Conservation (phyloP, 352 stramenopile species). For the Phytophthora tubulina region DNA sequence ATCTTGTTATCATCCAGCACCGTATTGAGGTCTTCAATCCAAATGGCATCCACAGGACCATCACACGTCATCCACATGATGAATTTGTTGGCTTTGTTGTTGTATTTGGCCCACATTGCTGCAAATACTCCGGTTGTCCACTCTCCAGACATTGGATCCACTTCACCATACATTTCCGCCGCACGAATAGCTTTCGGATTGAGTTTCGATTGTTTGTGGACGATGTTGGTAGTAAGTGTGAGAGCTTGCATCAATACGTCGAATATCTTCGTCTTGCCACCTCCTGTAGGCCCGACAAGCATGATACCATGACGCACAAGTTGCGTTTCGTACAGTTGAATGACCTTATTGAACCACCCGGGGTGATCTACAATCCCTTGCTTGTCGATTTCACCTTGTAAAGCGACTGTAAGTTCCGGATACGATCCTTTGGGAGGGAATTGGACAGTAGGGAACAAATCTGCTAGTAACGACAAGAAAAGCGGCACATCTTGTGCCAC, state of each 20-base stretch:
- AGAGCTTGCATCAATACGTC: conserved; percentile 95
- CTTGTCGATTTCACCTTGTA: conserved; percentile 92
- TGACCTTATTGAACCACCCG: conserved; percentile 96
- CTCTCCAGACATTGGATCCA: conserved; percentile 96
- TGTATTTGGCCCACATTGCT: conserved; percentile 99
- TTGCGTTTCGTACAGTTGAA: conserved; percentile 98
- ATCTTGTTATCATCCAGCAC: conserved; percentile 99
- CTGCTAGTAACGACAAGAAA: conserved; percentile 96
- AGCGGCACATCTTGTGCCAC: conserved; percentile 98
- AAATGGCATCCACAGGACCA: conserved; percentile 98
- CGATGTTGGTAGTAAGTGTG: conserved; percentile 92
- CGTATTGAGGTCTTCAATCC: conserved; percentile 99
- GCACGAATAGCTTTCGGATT: conserved; percentile 98
- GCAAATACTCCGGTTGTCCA: conserved; percentile 99
- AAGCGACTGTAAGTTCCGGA: conserved; percentile 93
- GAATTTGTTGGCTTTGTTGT: conserved; percentile 98
- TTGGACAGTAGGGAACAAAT: conserved; percentile 96
- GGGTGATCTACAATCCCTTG: conserved; percentile 90
- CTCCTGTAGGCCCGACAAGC: conserved; percentile 97
- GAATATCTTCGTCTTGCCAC: conserved; percentile 98
- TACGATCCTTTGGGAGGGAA: conserved; percentile 96
- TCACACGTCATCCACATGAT: conserved; percentile 99
- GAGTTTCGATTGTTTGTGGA: conserved; percentile 96
- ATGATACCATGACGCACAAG: conserved; percentile 99
- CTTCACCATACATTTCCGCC: conserved; percentile 99